Base-by-base conservation (phyloP, 768 basidiomycete species). In the Boletus rubropictus region DNA sequence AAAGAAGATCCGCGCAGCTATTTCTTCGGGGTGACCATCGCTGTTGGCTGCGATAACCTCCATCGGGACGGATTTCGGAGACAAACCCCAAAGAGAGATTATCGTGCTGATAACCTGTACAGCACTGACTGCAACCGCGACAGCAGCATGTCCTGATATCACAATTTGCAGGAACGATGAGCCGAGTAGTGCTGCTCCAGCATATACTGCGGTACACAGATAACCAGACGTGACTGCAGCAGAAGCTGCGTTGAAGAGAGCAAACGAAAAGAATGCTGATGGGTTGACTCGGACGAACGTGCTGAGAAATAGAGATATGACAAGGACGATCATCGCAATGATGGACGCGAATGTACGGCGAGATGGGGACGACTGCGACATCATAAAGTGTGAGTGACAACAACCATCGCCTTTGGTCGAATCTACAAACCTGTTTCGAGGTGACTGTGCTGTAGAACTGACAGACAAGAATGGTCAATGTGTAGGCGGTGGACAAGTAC, bases 141-240 rank as follows among this genome's bases (percentile, higher is more conserved):
- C 79, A 0, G 86, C 88, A 1, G 86, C 91, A 66, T 93, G 89
- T 10, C 89, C 91, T 3, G 89, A 80, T 74, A 93, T 78, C 61
- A 87, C 71, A 21, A 79, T 72, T 62, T 92, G 86, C 42, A 93
- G 76, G 11, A 81, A 81, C 7, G 73, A 63, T 2, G 81, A 76
- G 0, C 91, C 92, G 54, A 91, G 87, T 4, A 90, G 68, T 0
- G 89, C 82, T 3, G 89, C 88, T n/a, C 89, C 76, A 0, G 86
- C 89, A 25, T 89, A 77, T 35, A 86, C 74, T 10, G 89, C 76
- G 0, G 82, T 86, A 55, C 86, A 87, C 17, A 93, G 75, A 60
- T 86, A 93, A 7, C 85, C 78, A 0, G 84, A 84, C 0, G 79
- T 72, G 17, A 72, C 68, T 4, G 84, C 80, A 61, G 88, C 79